A percentile compares a stretch with the other conserved stretches of the same genome.
Conservation (phyloP, 495 filamentous ascomycete species). For the Jackrogersella minutella region DNA sequence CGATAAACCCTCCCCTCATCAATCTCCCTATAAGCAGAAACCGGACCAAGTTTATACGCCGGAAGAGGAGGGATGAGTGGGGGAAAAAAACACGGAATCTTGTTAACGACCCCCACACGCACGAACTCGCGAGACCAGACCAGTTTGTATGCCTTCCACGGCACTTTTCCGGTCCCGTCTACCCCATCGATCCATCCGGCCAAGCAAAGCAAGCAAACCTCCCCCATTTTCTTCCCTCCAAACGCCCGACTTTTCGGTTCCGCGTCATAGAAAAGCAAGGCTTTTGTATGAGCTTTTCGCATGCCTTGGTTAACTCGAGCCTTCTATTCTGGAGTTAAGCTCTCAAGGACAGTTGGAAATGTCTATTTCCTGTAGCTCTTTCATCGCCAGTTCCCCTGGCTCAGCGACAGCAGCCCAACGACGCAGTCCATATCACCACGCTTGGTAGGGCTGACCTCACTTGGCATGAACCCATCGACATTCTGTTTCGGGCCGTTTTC, state of each 20-base stretch:
- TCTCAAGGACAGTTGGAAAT: not conserved
- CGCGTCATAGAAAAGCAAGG: not conserved
- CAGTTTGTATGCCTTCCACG: not conserved
- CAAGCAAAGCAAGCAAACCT: conserved; percentile 1
- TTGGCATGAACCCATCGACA: conserved; percentile 71
- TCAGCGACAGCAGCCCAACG: conserved; percentile 78
- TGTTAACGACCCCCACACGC: not conserved
- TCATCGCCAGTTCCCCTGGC: conserved; percentile 63
- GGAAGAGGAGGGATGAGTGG: not conserved
- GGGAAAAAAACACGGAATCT: not conserved
- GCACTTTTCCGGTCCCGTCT: not conserved
- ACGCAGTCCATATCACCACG: conserved; percentile 78
- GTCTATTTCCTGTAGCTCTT: not conserved
- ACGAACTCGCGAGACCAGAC: not conserved
- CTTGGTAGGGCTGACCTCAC: conserved; percentile 65
- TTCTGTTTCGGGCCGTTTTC: conserved; percentile 24
- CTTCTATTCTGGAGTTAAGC: too few species aligned
- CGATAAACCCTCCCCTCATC: too few species aligned
- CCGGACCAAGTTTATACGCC: not conserved
- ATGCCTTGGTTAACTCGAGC: not conserved
- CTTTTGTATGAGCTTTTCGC: too few species aligned
- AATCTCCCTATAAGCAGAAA: not conserved
- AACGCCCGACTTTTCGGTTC: conserved; percentile 8
- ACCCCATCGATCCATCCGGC: not conserved
- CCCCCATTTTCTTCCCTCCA: conserved; percentile 6